Percentiles rank a stretch among this genome's conserved stretches.
Evolutionary conservation across 164 flowering plant genomes (phyloP).

Genomic region (Nymphaea thermarum): DNA sequence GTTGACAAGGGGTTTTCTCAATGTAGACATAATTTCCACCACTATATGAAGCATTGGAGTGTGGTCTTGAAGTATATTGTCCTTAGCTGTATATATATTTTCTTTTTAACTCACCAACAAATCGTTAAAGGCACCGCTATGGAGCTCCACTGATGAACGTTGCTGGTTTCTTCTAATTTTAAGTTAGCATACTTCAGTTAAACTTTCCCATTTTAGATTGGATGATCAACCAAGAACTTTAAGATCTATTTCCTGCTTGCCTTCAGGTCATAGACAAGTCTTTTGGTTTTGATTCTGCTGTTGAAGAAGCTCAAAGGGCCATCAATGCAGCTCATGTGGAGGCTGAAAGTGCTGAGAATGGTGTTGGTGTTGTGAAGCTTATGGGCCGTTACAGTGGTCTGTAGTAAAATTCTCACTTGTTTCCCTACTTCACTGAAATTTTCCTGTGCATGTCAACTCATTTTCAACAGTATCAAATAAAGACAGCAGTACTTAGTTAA

Average conservation of each 20-base stretch:
- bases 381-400: constrained; percentile 89
- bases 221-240: not conserved
- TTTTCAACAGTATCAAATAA: not conserved
- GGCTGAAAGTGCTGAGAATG: constrained; percentile 71
- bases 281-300: constrained; percentile 93
- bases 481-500: no score
- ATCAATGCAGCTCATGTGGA: constrained; percentile 96
- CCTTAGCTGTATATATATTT: no score
- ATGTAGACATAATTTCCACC: no score
- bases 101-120: no score
- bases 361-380: constrained; percentile 75
- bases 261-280: constrained; percentile 81
- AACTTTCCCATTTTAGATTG: not conserved
- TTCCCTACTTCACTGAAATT: not conserved
- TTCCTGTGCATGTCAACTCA: not conserved
- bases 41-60: no score
- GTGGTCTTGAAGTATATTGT: no score
- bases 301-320: constrained; percentile 91
- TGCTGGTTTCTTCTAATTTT: no score
- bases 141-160: no score
- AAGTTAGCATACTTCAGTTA: no score
- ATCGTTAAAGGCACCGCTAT: no score
- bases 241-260: not conserved
- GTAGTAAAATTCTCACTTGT: constrained; percentile 2
- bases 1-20: no score